These are phyloP conservation scores for Ustilago nuda DNA, from an alignment of 1,284 basidiomycete genomes.

Conservation along the genomic window DNA sequence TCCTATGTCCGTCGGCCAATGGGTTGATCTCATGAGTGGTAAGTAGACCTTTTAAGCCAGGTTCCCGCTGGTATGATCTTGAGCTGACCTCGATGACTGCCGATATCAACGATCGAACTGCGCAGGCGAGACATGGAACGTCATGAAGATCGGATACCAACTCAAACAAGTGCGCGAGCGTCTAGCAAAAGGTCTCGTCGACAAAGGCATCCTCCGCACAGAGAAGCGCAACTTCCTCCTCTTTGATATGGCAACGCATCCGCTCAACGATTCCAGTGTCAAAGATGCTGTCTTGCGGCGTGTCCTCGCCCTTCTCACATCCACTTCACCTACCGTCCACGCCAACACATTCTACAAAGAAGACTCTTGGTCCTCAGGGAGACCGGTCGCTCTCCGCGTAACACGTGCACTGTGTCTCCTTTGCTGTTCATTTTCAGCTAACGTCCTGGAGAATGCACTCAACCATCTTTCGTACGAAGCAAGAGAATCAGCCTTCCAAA, in stretches of 20 bases:
- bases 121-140: constrained; percentile 65
- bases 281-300: constrained; percentile 67
- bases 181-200: constrained; percentile 67
- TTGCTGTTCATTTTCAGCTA: constrained; percentile 61
- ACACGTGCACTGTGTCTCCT: constrained; percentile 64
- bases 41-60: background rate
- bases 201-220: constrained; percentile 68
- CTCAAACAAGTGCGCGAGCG: constrained; percentile 68
- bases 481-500: constrained; percentile 61
- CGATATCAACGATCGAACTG: background rate
- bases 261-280: constrained; percentile 60
- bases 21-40: constrained; percentile 68
- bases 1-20: constrained; percentile 60
- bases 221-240: constrained; percentile 69
- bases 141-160: constrained; percentile 67
- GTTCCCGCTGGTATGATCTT: too few relatives aligned
- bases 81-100: too few relatives aligned
- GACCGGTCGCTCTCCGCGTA: constrained; percentile 50
- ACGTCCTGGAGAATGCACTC: constrained; percentile 67
- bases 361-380: constrained; percentile 28
- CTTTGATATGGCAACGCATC: constrained; percentile 69
- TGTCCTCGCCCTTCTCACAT: constrained; percentile 58
- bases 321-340: constrained; percentile 50
- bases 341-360: constrained; percentile 59
- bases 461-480: constrained; percentile 64